Conservation (phyloP, 2,329 filamentous ascomycete species). For the Fusarium sp. region DNA sequence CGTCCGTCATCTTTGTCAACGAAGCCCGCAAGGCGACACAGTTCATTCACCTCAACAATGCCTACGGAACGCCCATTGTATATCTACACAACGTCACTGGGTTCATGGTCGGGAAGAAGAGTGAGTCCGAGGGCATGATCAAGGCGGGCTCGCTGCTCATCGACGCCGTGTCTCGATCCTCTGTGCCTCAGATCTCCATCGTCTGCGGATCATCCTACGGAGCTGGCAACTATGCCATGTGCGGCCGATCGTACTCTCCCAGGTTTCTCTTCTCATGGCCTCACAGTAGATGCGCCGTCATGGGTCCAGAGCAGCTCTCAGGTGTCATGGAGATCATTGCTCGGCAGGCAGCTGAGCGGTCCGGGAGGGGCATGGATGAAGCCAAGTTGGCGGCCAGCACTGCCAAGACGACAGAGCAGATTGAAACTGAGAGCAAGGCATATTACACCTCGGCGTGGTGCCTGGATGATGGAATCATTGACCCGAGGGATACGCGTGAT, state of each 20-base stretch:
- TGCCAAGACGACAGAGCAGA: background rate
- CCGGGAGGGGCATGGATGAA: background rate
- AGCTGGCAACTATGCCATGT: background rate
- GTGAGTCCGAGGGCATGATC: background rate
- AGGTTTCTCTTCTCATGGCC: background rate
- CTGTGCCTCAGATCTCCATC: background rate
- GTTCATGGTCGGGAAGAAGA: background rate
- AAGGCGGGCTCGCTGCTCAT: background rate
- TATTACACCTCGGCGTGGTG: background rate
- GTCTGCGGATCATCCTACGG: background rate
- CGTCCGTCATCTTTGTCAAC: background rate
- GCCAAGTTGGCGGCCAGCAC: background rate
- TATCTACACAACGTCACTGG: conserved; percentile 2
- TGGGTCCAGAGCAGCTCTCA: background rate
- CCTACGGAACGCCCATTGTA: background rate
- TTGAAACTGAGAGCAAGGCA: background rate
- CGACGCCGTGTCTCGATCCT: background rate
- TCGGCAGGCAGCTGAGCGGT: background rate
- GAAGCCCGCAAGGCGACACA: background rate
- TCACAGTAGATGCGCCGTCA: background rate
- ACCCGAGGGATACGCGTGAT: background rate
- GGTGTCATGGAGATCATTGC: background rate
- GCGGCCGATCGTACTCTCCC: background rate
- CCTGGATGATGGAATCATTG: background rate
- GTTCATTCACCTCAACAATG: background rate